phyloP scores from a whole-genome alignment of 768 basidiomycete genomes.

The Calocybe gangraenosa region DNA sequence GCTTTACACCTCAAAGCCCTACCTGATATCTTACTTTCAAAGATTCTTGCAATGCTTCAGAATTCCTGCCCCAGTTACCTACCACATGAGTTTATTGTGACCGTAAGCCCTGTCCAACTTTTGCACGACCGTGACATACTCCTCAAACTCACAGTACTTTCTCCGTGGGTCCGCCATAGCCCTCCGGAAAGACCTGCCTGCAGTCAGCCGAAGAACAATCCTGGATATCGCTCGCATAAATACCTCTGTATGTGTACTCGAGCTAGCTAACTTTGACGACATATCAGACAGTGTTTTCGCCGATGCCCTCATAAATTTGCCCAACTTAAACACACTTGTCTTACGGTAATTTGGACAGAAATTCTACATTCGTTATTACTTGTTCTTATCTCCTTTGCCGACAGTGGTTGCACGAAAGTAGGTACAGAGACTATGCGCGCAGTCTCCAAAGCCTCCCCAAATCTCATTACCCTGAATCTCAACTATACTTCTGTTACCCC shows the following conservation, averaged over 20 bases:
- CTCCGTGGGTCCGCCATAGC: conserved; percentile 47
- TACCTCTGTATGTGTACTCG: conserved; percentile 39
- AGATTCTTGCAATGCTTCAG: conserved; percentile 47
- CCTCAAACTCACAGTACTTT: conserved; percentile 41
- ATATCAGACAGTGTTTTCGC: conserved; percentile 50
- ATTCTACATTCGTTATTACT: neutral
- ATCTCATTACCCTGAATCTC: conserved; percentile 48
- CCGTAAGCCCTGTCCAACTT: conserved; percentile 31
- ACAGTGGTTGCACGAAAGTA: conserved; percentile 59
- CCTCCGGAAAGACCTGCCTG: conserved; percentile 46
- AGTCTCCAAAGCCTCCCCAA: conserved; percentile 35
- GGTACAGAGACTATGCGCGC: conserved; percentile 43
- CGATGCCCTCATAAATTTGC: conserved; percentile 39
- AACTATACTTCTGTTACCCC: conserved; percentile 58
- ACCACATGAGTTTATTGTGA: conserved; percentile 48
- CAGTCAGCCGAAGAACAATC: conserved; percentile 49
- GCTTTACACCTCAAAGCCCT: conserved; percentile 38
- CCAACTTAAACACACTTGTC: conserved; percentile 41
- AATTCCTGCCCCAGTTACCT: conserved; percentile 47
- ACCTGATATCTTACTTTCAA: conserved; percentile 49
- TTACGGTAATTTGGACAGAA: conserved; percentile 41
- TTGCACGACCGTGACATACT: neutral
- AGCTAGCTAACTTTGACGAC: conserved; percentile 49
- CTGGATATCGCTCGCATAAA: conserved; percentile 35
- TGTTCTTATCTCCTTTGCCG: conserved; percentile 8